A percentile compares a stretch with the other conserved stretches of the same genome.
phyloP scores from a whole-genome alignment of 108 stramenopile genomes.

The Nitzschia sp. region DNA sequence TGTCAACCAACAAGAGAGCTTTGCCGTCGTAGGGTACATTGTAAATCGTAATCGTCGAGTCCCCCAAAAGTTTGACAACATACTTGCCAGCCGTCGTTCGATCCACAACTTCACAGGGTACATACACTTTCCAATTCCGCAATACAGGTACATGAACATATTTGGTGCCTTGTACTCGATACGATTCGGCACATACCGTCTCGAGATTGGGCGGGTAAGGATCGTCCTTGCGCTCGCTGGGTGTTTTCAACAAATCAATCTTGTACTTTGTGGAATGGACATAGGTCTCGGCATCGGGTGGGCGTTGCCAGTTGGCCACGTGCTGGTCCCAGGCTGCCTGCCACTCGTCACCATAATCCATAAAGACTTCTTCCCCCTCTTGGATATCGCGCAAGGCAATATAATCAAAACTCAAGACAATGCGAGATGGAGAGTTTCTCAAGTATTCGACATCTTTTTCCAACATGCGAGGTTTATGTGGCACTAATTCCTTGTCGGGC shows the following conservation, averaged over 20 bases:
- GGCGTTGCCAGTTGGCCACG: constrained; percentile 33
- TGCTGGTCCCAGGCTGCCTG: constrained; percentile 49
- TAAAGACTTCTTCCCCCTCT: constrained; percentile 60
- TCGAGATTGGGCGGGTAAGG: constrained; percentile 52
- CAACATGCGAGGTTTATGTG: constrained; percentile 80
- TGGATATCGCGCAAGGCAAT: constrained; percentile 58
- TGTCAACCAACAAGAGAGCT: constrained; percentile 39
- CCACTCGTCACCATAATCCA: constrained; percentile 63
- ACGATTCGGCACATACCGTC: constrained; percentile 43
- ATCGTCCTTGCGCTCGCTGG: constrained; percentile 27
- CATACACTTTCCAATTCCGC: neutral
- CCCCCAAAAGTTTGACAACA: constrained; percentile 17
- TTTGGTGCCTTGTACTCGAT: neutral
- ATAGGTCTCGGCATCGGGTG: constrained; percentile 52
- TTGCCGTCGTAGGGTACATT: constrained; percentile 16
- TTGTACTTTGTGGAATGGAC: constrained; percentile 51
- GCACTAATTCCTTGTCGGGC: constrained; percentile 58
- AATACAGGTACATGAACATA: constrained; percentile 20
- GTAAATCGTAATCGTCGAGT: constrained; percentile 13
- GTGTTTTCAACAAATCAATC: constrained; percentile 30
- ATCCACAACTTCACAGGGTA: constrained; percentile 37
- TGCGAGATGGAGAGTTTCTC: constrained; percentile 35
- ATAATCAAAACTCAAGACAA: constrained; percentile 63
- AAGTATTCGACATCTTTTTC: constrained; percentile 46
- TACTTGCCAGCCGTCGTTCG: constrained; percentile 14